Base-by-base conservation (phyloP, 2,329 filamentous ascomycete species). In the Colletotrichum sansevieriae region DNA sequence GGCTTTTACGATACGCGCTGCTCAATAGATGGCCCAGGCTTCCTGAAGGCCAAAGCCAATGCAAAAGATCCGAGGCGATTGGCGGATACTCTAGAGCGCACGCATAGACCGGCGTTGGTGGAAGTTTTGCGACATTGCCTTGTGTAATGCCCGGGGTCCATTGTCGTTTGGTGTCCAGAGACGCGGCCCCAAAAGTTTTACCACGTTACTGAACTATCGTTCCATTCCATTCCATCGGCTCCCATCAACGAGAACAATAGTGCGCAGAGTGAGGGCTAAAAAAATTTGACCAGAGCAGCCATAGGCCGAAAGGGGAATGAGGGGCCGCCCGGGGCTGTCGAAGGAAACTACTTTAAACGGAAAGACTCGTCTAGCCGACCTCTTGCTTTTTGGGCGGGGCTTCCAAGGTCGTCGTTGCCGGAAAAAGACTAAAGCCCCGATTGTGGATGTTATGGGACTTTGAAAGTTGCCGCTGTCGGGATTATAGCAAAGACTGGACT, bases 151-250 rank as follows among this genome's bases (percentile, higher is more conserved):
- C 55, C 60, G 49, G 60, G 12, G 51, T 47, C 41, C 47, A 25
- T 39, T 56, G 60, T 63, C 60, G 39, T 29, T n/a, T 47, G 46
- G 44, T 22, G 51, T 43, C 35, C 39, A 65, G 20, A 35, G 46
- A 65, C 54, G 47, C 18, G 37, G 56, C 47, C 37, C 43, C 49
- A 51, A 1, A 63, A 35, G 25, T 25, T 18, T 18, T 35, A 41
- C n/a, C 43, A 61, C 39, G 43, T 63, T 39, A n/a, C 3, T 12
- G 18, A 18, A 18, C 1, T 29, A 51, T 51, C 10, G 41, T 68
- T 70, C 63, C 57, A 70, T 68, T 37, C 12, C 51, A 57, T 70
- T 68, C 63, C 51, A 59, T 47, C 51, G 37, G 37, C 51, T 39
- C 63, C 64, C 39, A 58, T 52, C 58, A 35, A 33, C 33, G 37